phyloP scores from a whole-genome alignment of 78 protist genomes.

The Mastigamoeba balamuthi region DNA sequence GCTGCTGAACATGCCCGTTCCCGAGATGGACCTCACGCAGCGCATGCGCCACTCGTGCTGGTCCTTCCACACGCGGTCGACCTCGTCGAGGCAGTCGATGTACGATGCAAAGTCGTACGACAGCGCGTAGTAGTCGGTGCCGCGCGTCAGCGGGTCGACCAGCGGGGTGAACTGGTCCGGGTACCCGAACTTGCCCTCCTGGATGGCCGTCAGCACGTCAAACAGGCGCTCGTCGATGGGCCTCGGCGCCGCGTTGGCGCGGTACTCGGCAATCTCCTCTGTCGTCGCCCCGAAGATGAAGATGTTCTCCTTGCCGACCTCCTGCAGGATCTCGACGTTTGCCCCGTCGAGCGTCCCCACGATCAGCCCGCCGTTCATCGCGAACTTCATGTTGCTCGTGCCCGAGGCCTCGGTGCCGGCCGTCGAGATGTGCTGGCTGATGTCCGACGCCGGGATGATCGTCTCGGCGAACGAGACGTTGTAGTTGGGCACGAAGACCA shows the following conservation, averaged over 20 bases:
- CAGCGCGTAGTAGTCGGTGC: conserved; percentile 58
- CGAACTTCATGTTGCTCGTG: conserved; percentile 50
- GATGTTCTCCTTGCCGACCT: conserved; percentile 65
- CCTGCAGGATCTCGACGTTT: conserved; percentile 82
- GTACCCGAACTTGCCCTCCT: conserved; percentile 54
- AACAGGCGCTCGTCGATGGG: conserved; percentile 19
- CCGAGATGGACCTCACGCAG: conserved; percentile 25
- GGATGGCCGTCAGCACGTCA: conserved; percentile 47
- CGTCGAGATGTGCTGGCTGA: conserved; percentile 85
- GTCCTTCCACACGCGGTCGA: conserved; percentile 23
- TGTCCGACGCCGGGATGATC: conserved; percentile 88
- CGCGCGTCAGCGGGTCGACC: conserved; percentile 16
- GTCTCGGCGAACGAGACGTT: conserved; percentile 83
- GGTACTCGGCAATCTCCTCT: conserved; percentile 3
- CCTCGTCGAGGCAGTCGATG: conserved; percentile 8
- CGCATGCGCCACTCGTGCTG: conserved; percentile 21
- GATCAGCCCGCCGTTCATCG: conserved; percentile 82
- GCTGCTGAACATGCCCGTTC: conserved; percentile 72
- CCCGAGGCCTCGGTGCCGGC: conserved; percentile 59
- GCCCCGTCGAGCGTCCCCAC: conserved; percentile 94
- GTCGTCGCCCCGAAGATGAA: conserved; percentile 66
- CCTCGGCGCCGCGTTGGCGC: neutral
- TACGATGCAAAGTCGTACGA: conserved; percentile 51
- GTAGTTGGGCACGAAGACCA: conserved; percentile 84
- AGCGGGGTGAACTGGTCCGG: conserved; percentile 17